Percentiles rank a stretch among this genome's conserved stretches.
These are phyloP conservation scores for Emericellopsis atlantica DNA, from an alignment of 2,329 filamentous ascomycete species.

Conservation along the genomic window DNA sequence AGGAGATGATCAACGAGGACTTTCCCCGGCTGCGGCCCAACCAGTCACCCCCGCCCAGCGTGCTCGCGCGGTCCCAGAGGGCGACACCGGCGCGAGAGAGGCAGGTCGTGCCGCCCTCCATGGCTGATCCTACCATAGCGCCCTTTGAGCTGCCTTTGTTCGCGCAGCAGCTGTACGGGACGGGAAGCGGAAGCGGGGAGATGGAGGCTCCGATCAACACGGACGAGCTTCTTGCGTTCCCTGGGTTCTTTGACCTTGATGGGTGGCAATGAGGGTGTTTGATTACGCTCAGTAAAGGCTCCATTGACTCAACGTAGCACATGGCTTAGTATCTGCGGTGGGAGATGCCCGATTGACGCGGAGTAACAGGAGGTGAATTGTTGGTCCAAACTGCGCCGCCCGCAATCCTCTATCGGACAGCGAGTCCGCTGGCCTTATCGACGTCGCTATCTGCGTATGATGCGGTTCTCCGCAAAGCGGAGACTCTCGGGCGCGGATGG, in stretches of 20 bases:
- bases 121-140: neutral
- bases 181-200: neutral
- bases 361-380: neutral
- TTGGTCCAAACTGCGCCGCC: too few relatives aligned
- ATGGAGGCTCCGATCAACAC: neutral
- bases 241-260: constrained; percentile 5
- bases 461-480: too few relatives aligned
- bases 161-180: constrained; percentile 1
- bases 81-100: neutral
- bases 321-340: neutral
- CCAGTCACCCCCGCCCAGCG: constrained; percentile 1
- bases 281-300: neutral
- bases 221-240: constrained; percentile 5
- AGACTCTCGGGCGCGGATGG: too few relatives aligned
- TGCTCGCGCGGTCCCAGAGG: neutral
- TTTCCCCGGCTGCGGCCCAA: constrained; percentile 3
- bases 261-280: constrained; percentile 1
- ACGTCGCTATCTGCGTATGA: too few relatives aligned
- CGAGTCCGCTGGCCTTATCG: too few relatives aligned
- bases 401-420: too few relatives aligned
- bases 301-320: too few relatives aligned
- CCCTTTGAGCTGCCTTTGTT: constrained; percentile 4
- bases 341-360: neutral
- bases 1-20: constrained; percentile 6
- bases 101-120: neutral